Conservation (phyloP, 352 stramenopile genomes). For the Phytophthora megakarya region DNA sequence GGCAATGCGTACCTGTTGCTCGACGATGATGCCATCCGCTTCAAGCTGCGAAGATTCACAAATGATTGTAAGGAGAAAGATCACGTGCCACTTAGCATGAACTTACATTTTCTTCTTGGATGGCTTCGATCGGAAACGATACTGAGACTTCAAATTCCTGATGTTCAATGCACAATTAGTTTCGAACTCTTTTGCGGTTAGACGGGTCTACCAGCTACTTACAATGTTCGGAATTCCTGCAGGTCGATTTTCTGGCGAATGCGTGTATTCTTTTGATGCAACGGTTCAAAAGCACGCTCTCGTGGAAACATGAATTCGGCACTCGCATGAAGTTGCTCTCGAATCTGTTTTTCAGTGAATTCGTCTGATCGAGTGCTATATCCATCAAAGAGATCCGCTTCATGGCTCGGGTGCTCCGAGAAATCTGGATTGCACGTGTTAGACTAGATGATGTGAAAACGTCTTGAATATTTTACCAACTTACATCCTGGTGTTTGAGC, state of each 20-base stretch:
- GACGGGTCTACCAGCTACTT: neutral
- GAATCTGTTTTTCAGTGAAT: neutral
- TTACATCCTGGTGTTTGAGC: conserved; percentile 67
- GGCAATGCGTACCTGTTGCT: conserved; percentile 29
- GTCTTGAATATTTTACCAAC: conserved; percentile 5
- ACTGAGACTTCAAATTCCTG: conserved; percentile 26
- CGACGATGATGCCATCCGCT: conserved; percentile 6
- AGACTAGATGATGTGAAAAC: neutral
- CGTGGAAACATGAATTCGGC: neutral
- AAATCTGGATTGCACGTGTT: conserved; percentile 43
- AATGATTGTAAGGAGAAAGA: neutral
- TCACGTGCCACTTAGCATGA: neutral
- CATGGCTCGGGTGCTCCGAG: conserved; percentile 40
- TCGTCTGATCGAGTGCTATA: conserved; percentile 4
- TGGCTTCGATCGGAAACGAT: conserved; percentile 18
- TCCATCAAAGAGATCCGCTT: neutral
- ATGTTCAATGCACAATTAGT: neutral
- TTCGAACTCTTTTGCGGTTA: neutral
- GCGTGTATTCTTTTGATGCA: conserved; percentile 7
- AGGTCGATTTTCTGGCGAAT: conserved; percentile 10
- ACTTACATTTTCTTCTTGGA: conserved; percentile 32
- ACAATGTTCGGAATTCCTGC: conserved; percentile 26
- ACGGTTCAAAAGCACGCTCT: neutral
- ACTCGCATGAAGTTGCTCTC: neutral
- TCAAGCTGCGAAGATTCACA: conserved; percentile 3